phyloP scores from a whole-genome alignment of 2,329 filamentous ascomycete species.

The Phialemonium atrogriseum region DNA sequence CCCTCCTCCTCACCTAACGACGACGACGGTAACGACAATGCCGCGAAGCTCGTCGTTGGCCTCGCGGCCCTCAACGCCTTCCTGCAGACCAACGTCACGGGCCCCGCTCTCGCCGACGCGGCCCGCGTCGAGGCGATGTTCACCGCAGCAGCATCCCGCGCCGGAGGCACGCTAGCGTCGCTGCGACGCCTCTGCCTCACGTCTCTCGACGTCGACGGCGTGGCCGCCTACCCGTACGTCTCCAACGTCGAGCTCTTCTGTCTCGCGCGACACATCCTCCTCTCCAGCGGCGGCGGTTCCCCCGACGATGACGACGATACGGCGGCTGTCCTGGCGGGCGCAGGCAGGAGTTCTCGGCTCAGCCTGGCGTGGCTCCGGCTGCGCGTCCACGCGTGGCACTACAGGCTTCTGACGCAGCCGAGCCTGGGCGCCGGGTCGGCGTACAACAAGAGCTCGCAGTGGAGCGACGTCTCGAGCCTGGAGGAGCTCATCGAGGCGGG shows the following conservation, averaged over 20 bases:
- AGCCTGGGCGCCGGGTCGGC: constrained; percentile 44
- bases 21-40: not conserved
- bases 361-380: constrained; percentile 55
- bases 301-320: constrained; percentile 27
- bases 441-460: constrained; percentile 48
- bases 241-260: constrained; percentile 78
- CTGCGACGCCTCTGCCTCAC: constrained; percentile 55
- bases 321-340: constrained; percentile 19
- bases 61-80: constrained; percentile 69
- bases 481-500: constrained; percentile 38
- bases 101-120: constrained; percentile 56
- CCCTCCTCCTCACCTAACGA: not conserved
- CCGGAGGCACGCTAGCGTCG: constrained; percentile 19
- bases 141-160: constrained; percentile 6
- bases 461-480: constrained; percentile 51
- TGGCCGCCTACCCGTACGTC: constrained; percentile 76
- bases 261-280: constrained; percentile 52
- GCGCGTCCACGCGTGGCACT: constrained; percentile 63
- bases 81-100: constrained; percentile 80
- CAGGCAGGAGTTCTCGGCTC: no score
- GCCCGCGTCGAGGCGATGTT: constrained; percentile 26
- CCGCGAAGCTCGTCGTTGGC: constrained; percentile 41
- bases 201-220: constrained; percentile 71
- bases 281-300: constrained; percentile 14
- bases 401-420: constrained; percentile 51